Conservation (phyloP, 2,329 filamentous ascomycete species). For the Diaporthe sp. region DNA sequence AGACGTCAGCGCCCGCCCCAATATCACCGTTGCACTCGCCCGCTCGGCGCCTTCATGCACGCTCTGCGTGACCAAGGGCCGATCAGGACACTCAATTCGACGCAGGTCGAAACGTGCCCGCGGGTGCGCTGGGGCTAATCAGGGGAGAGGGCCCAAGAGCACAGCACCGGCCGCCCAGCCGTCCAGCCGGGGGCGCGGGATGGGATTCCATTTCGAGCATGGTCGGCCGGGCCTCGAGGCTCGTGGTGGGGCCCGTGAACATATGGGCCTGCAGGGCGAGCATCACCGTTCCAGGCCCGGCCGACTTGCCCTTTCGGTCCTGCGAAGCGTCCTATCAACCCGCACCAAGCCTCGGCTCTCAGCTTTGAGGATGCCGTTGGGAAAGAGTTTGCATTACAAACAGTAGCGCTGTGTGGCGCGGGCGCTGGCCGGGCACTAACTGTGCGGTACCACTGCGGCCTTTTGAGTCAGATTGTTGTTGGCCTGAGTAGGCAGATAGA, state of each 20-base stretch:
- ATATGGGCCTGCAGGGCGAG: slow-evolving; percentile 24
- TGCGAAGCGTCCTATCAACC: slow-evolving; percentile 24
- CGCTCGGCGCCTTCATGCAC: slow-evolving; percentile 16
- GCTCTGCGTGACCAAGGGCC: background rate
- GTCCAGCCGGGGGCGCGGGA: slow-evolving; percentile 31
- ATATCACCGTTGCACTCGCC: slow-evolving; percentile 24
- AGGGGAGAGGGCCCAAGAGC: slow-evolving; percentile 8
- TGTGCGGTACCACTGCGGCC: slow-evolving; percentile 6
- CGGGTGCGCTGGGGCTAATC: background rate
- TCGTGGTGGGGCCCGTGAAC: slow-evolving; percentile 24
- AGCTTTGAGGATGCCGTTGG: background rate
- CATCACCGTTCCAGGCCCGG: slow-evolving; percentile 34
- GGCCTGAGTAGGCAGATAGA: background rate
- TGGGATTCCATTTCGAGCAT: slow-evolving; percentile 35
- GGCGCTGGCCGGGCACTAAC: slow-evolving; percentile 28
- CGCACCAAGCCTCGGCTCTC: slow-evolving; percentile 30
- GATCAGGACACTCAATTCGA: slow-evolving; percentile 25
- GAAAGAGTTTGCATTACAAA: slow-evolving; percentile 28
- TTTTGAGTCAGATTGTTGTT: slow-evolving; percentile 14
- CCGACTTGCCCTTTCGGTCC: slow-evolving; percentile 30
- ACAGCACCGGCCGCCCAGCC: slow-evolving; percentile 14
- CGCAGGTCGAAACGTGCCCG: slow-evolving; percentile 11
- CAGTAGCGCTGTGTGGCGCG: slow-evolving; percentile 22
- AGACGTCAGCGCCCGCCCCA: background rate
- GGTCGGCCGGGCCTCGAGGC: slow-evolving; percentile 30